Percentiles rank a stretch among this genome's conserved stretches.
phyloP scores from a whole-genome alignment of 345 rosid species.

The Luvunga scandens region DNA sequence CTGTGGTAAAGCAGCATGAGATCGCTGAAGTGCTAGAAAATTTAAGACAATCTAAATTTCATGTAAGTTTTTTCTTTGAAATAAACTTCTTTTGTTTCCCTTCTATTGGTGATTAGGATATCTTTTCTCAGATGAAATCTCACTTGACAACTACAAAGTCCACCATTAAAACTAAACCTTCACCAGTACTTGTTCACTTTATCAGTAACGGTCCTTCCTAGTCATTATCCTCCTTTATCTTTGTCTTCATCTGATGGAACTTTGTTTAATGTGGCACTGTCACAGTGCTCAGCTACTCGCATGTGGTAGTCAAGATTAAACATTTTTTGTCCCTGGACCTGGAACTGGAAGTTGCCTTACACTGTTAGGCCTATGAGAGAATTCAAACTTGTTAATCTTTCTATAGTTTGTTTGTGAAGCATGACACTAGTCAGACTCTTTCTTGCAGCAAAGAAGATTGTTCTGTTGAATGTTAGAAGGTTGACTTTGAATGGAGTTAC shows the following conservation, averaged over 20 bases:
- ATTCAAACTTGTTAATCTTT: not conserved
- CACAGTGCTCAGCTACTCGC: not conserved
- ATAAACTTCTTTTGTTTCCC: not conserved
- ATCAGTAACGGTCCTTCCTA: not conserved
- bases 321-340: not conserved
- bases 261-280: not conserved
- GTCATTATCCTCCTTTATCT: not conserved
- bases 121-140: not conserved
- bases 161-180: not conserved
- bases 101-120: not conserved
- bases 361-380: not conserved
- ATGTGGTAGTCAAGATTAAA: not conserved
- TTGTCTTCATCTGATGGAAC: not conserved
- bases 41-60: slow-evolving; percentile 53
- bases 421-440: slow-evolving; percentile 1
- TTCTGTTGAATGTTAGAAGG: slow-evolving; percentile 40
- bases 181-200: not conserved
- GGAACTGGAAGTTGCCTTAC: not conserved
- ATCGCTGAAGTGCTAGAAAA: slow-evolving; percentile 60
- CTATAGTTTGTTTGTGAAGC: not conserved
- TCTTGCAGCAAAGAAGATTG: slow-evolving; percentile 52
- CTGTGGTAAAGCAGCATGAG: slow-evolving; percentile 77
- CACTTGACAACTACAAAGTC: not conserved
- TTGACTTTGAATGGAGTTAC: slow-evolving; percentile 9
- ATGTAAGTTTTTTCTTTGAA: slow-evolving; percentile 41